Base-by-base conservation (phyloP, 2,329 filamentous ascomycete species). In the Scopulariopsis brevicaulis region DNA sequence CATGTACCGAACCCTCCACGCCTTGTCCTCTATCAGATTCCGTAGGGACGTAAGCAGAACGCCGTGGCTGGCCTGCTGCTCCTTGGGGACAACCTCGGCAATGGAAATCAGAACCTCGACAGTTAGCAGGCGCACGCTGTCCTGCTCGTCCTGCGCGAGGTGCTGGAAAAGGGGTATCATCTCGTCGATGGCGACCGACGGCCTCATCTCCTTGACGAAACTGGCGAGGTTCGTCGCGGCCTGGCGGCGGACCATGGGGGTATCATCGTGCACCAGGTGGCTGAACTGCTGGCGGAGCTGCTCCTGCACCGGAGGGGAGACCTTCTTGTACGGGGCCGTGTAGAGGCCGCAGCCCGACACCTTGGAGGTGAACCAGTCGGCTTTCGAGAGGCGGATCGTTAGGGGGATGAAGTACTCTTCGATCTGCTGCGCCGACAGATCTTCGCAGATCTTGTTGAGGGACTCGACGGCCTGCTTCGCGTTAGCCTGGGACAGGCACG, bases 281-380 rank as follows among this genome's bases (percentile, higher is more conserved):
- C 89, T 86, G 66, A 97, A 99, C 68, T 96, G 90, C 73, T 93
- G 87, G 68, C 94, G 84, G 60, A 99, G 85, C 66, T 86, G 87
- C 75, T 96, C 90, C 76, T 99, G 94, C 64, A 92, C 84, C n/a
- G 85, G 81, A 56, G 87, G 82, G 58, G 90, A 87, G 60, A 94
- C 90, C 78, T 95, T 96, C 67, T 86, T 87, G 79, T 99, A 99
- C 63, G 94, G 93, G 54, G 86, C 84, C 70, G 89, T 94, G 78
- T 93, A 99, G 62, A 99, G 87, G 62, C 94, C 94, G 63, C 93
- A 96, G 62, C 93, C 94, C 35, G 94, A 99, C 63, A 99, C 94
- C 77, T 97, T 99, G 63, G 94, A 97, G 59, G 94, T 99, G 74
- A 99, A 99, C 94, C 94, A 99, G 76, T 99, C 94, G 74, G 94